Conservation (phyloP, 257 asterid genomes). For the Schizonepeta tenuifolia region DNA sequence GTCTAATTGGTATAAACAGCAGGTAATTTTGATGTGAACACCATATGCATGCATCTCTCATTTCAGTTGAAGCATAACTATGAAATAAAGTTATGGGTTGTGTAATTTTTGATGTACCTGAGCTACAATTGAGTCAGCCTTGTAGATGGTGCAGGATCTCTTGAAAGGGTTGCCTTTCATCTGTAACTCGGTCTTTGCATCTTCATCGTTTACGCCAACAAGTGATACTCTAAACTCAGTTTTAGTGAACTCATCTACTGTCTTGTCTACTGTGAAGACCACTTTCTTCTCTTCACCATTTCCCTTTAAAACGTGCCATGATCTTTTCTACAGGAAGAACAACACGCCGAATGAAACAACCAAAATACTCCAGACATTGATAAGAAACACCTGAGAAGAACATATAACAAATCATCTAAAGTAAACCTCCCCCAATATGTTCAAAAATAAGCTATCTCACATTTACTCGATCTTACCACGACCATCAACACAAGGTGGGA, state of each 20-base stretch:
- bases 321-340: conserved; percentile 55
- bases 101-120: conserved; percentile 52
- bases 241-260: conserved; percentile 45
- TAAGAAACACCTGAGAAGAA: conserved; percentile 6
- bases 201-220: conserved; percentile 45
- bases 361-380: not conserved
- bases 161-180: conserved; percentile 88
- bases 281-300: conserved; percentile 47
- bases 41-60: not conserved
- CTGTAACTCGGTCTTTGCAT: conserved; percentile 53
- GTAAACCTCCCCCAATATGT: not conserved
- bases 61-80: not conserved
- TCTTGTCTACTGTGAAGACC: conserved; percentile 60
- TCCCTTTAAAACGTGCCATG: conserved; percentile 71
- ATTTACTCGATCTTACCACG: not conserved
- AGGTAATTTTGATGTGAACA: not conserved
- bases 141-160: conserved; percentile 89
- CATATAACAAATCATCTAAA: not conserved
- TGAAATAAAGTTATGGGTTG: not conserved
- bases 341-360: conserved; percentile 14
- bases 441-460: not conserved
- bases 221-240: conserved; percentile 66
- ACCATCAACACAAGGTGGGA: not conserved
- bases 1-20: not conserved
- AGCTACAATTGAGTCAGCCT: conserved; percentile 70